Percentiles rank a stretch among this genome's conserved stretches.
Evolutionary conservation across 331 rosid genomes (phyloP).

Genomic region (Rosa hybrid): DNA sequence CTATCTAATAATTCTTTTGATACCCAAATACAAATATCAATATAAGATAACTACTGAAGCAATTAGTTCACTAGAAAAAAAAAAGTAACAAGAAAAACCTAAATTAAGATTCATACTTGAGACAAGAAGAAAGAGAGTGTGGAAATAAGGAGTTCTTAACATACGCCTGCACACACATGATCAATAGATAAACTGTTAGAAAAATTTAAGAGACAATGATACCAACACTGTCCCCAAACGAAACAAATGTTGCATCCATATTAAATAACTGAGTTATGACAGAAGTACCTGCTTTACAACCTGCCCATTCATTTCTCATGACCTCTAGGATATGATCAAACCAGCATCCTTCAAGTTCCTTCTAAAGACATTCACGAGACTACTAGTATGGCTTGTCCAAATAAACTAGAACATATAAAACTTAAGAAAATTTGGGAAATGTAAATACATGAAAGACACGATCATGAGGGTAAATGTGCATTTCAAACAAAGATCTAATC

Average conservation of each 20-base stretch:
- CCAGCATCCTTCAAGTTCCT: conserved; percentile 83
- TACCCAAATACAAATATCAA: too few relatives aligned
- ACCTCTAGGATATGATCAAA: conserved; percentile 71
- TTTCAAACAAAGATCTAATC: conserved; percentile 2
- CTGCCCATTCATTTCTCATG: neutral
- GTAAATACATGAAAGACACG: neutral
- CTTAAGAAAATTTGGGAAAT: conserved; percentile 51
- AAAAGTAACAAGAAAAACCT: too few relatives aligned
- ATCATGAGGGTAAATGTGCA: neutral
- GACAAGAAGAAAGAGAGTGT: too few relatives aligned
- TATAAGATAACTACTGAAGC: too few relatives aligned
- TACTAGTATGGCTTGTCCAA: conserved; percentile 68
- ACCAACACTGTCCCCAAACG: neutral
- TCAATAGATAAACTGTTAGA: too few relatives aligned
- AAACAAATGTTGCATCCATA: neutral
- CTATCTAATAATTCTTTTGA: too few relatives aligned
- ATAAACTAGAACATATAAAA: conserved; percentile 72
- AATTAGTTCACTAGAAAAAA: too few relatives aligned
- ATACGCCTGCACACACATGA: too few relatives aligned
- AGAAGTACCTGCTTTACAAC: conserved; percentile 59
- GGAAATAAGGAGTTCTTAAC: too few relatives aligned
- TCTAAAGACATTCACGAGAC: conserved; percentile 45
- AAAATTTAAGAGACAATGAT: neutral
- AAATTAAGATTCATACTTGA: too few relatives aligned
- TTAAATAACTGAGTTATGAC: neutral